phyloP scores from a whole-genome alignment of 805 yeast species.

The Geotrichum ghanense region DNA sequence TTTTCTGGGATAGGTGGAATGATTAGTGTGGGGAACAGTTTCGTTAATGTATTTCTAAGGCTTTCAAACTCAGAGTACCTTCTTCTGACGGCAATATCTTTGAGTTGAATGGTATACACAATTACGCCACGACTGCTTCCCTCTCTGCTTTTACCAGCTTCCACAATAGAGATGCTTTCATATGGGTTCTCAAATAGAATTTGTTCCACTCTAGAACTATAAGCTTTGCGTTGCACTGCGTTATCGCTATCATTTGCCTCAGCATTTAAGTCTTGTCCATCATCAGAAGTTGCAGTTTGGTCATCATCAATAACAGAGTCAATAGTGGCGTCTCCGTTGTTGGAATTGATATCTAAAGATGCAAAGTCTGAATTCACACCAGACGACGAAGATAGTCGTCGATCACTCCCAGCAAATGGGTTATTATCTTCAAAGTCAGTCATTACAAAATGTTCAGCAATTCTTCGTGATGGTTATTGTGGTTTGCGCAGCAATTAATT shows the following conservation, averaged over 20 bases:
- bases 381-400: conserved; percentile 3
- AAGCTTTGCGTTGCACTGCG: conserved; percentile 8
- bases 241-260: conserved; percentile 4
- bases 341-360: neutral
- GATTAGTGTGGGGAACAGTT: conserved; percentile 66
- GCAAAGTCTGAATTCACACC: conserved; percentile 1
- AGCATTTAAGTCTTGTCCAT: conserved; percentile 1
- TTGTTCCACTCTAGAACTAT: conserved; percentile 24
- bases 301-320: neutral
- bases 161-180: conserved; percentile 41
- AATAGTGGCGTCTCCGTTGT: neutral
- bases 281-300: conserved; percentile 2
- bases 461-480: neutral
- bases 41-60: conserved; percentile 56
- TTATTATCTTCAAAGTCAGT: conserved; percentile 34
- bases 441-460: conserved; percentile 10
- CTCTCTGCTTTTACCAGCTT: conserved; percentile 80
- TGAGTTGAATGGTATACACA: conserved; percentile 64
- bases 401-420: conserved; percentile 30
- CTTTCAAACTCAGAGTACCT: conserved; percentile 90
- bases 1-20: conserved; percentile 93
- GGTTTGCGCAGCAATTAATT: neutral
- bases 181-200: conserved; percentile 21
- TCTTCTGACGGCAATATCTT: conserved; percentile 59
- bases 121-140: conserved; percentile 67